Conservation (phyloP, 768 basidiomycete genomes). For the Suillus cothurnatus region DNA sequence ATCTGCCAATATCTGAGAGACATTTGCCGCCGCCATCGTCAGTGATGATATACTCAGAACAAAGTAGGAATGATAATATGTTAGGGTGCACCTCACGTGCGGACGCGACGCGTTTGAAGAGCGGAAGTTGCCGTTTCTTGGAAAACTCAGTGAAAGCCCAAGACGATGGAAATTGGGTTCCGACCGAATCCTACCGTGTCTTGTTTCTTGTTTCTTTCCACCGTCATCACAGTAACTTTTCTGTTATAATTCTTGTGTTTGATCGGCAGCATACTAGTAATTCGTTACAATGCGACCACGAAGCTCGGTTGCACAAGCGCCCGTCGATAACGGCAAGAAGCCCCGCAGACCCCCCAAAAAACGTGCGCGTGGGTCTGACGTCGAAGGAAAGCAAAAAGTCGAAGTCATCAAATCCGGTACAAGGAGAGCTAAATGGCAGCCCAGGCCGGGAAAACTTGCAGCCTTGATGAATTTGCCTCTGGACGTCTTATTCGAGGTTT, state of each 20-base stretch:
- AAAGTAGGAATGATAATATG: slow-evolving; percentile 37
- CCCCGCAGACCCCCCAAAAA: slow-evolving; percentile 26
- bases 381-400: slow-evolving; percentile 16
- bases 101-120: slow-evolving; percentile 24
- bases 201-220: slow-evolving; percentile 20
- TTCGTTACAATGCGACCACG: not conserved
- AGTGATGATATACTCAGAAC: slow-evolving; percentile 10
- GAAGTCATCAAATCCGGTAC: slow-evolving; percentile 12
- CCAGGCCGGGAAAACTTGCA: slow-evolving; percentile 31
- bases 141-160: slow-evolving; percentile 29
- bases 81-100: slow-evolving; percentile 29
- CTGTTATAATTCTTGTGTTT: slow-evolving; percentile 7
- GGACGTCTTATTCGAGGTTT: slow-evolving; percentile 37
- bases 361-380: slow-evolving; percentile 25
- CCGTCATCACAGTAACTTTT: slow-evolving; percentile 16
- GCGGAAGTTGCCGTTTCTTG: slow-evolving; percentile 33
- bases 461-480: slow-evolving; percentile 38
- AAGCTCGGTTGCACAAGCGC: slow-evolving; percentile 18
- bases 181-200: slow-evolving; percentile 23
- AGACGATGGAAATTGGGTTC: slow-evolving; percentile 27
- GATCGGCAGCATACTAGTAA: slow-evolving; percentile 3
- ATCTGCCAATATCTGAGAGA: slow-evolving; percentile 59
- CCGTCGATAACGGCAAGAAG: slow-evolving; percentile 27
- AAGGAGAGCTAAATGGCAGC: slow-evolving; percentile 26
- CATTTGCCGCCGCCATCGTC: slow-evolving; percentile 33